Evolutionary conservation across 2,329 filamentous ascomycete genomes (phyloP), one percentile per base, ranked within the genome.

Genomic region (Dactylellina leptospora): DNA sequence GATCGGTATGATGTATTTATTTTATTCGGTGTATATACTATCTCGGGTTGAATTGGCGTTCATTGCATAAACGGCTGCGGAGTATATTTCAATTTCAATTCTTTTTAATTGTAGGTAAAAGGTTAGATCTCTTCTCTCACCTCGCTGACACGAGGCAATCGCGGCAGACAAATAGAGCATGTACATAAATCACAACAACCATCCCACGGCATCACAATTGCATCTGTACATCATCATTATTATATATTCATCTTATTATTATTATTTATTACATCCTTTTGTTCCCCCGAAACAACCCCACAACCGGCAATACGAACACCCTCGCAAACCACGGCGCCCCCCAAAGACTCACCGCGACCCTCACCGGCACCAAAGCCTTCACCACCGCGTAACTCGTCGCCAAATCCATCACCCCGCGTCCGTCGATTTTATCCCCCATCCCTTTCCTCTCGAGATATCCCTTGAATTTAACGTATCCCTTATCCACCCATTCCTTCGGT

Each of bases 321-420:
- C 88, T 85, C 1, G 93, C 93, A 83, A 97, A 96, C 90, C 91
- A 96, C 2, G 95, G 95, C 48, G 95, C 96, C 11, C 86, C 89
- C 91, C 90, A 96, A 2, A 96, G 85, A 81, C 93, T 96, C 4
- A 87, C 80, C 23, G 89, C 82, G 73, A 99, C 85, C 75, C 95
- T 85, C 10, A 90, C 77, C 0, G 95, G 92, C 74, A 99, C 79
- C 68, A 97, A 78, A 13, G 87, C 87, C 81, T 99, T 99, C 0
- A 92, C 96, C 74, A 97, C 85, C 0, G 92, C 90, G 82, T 95
- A 99, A 3, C 95, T 93, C 18, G 95, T 89, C 22, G 91, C 95
- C 74, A 97, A 86, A 79, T 78, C 79, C 55, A 63, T 30, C 1
- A 58, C 8, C 53, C 47, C 11, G 8, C 45, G 56, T 25, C 25